A percentile compares a stretch with the other conserved stretches of the same genome.
Evolutionary conservation across 140 eudicot species (phyloP).

Genomic region (Bidens hawaiensis): DNA sequence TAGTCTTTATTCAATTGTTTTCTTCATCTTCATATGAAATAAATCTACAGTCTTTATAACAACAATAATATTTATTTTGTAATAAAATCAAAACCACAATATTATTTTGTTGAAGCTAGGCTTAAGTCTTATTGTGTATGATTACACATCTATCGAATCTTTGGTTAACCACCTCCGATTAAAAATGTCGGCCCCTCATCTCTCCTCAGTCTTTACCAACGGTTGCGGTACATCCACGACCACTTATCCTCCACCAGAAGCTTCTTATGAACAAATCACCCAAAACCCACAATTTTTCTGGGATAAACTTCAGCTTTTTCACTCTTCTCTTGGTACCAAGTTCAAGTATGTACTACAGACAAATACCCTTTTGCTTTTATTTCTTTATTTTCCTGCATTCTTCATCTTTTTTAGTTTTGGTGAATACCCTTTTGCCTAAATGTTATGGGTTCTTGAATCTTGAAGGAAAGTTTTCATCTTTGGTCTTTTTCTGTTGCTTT

Average conservation of each 20-base stretch:
- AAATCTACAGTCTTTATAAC: constrained; percentile 32
- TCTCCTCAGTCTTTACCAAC: constrained; percentile 31
- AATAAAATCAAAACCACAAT: no score
- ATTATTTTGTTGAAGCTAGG: no score
- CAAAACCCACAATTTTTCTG: constrained; percentile 51
- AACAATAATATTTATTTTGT: no score
- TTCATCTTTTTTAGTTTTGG: background rate
- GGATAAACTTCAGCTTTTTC: constrained; percentile 55
- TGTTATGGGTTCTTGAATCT: background rate
- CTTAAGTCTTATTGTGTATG: constrained; percentile 28
- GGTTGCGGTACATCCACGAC: constrained; percentile 26
- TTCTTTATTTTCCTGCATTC: background rate
- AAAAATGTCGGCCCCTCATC: constrained; percentile 47
- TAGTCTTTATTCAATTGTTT: no score
- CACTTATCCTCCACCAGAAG: constrained; percentile 55
- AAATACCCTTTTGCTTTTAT: background rate
- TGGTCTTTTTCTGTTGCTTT: no score
- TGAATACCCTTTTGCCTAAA: background rate
- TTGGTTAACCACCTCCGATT: constrained; percentile 39
- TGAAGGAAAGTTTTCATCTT: constrained; percentile 14
- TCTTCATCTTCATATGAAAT: constrained; percentile 31
- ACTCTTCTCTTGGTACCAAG: constrained; percentile 46
- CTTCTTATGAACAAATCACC: constrained; percentile 48
- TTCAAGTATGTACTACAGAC: constrained; percentile 40
- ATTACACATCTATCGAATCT: constrained; percentile 37